Conservation (phyloP, 1,284 basidiomycete species). For the Ustilago nuda region DNA sequence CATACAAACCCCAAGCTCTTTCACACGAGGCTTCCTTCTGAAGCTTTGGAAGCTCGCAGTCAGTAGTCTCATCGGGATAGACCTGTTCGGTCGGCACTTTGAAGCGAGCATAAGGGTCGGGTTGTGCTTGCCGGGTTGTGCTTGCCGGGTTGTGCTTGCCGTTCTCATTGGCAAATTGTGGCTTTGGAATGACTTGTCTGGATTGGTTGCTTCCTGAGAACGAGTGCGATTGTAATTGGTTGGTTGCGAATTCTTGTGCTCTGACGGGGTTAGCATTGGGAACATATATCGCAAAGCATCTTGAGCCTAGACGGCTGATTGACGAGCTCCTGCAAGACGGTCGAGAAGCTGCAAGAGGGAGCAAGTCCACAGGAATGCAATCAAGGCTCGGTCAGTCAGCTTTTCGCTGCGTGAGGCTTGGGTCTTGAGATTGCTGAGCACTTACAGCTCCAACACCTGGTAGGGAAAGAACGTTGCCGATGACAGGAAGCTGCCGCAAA, state of each 20-base stretch:
- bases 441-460: conserved; percentile 73
- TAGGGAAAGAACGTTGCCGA: conserved; percentile 86
- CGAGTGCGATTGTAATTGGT: background rate
- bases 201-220: conserved; percentile 7
- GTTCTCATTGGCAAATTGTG: background rate
- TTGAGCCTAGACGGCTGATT: conserved; percentile 68
- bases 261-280: too few species aligned
- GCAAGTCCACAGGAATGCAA: background rate
- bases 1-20: background rate
- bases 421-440: conserved; percentile 1
- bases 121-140: background rate
- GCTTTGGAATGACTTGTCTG: background rate
- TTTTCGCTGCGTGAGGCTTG: background rate
- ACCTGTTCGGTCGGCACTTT: too few species aligned
- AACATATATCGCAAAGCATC: too few species aligned
- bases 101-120: background rate
- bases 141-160: background rate
- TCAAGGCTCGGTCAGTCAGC: background rate
- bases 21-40: background rate
- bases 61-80: too few species aligned
- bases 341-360: conserved; percentile 66
- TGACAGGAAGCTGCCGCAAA: conserved; percentile 90
- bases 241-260: too few species aligned
- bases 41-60: background rate
- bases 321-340: conserved; percentile 70